These are phyloP conservation scores for Fusarium palustre DNA, from an alignment of 2,329 filamentous ascomycete species.

Conservation along the genomic window DNA sequence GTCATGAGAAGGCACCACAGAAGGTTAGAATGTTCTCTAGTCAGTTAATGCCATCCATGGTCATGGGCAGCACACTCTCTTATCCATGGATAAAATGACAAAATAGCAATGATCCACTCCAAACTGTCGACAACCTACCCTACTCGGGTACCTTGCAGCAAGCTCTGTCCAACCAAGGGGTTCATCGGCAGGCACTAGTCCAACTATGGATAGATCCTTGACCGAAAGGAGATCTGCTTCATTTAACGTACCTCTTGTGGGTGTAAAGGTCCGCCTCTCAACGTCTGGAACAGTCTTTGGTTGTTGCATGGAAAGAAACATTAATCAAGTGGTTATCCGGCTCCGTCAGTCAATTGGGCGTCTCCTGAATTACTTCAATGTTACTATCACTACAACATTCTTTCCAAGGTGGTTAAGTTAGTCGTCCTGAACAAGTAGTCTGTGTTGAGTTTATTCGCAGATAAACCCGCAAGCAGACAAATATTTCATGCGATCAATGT, in stretches of 20 bases:
- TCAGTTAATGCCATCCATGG: slow-evolving; percentile 8
- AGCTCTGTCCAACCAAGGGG: slow-evolving; percentile 30
- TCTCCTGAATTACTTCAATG: slow-evolving; percentile 1
- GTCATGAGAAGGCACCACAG: slow-evolving; percentile 38
- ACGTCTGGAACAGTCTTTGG: slow-evolving; percentile 21
- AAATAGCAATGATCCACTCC: slow-evolving; percentile 25
- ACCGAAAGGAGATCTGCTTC: slow-evolving; percentile 44
- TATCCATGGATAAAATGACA: not conserved
- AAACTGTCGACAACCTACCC: slow-evolving; percentile 26
- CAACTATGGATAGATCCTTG: slow-evolving; percentile 14
- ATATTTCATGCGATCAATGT: slow-evolving; percentile 10
- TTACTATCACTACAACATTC: not conserved
- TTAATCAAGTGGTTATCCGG: slow-evolving; percentile 18
- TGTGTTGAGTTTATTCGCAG: slow-evolving; percentile 29
- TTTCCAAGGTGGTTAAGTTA: slow-evolving; percentile 21
- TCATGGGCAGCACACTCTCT: not conserved
- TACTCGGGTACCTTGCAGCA: slow-evolving; percentile 42
- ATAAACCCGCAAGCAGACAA: slow-evolving; percentile 22
- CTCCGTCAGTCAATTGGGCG: slow-evolving; percentile 30
- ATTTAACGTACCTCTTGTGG: slow-evolving; percentile 43
- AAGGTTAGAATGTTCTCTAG: slow-evolving; percentile 22
- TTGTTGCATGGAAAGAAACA: slow-evolving; percentile 5
- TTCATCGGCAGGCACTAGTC: slow-evolving; percentile 29
- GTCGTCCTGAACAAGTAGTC: slow-evolving; percentile 1
- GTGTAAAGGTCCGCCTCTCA: slow-evolving; percentile 40